These are phyloP conservation scores for Dryas integrifolia DNA, from an alignment of 331 rosid species.

Conservation along the genomic window DNA sequence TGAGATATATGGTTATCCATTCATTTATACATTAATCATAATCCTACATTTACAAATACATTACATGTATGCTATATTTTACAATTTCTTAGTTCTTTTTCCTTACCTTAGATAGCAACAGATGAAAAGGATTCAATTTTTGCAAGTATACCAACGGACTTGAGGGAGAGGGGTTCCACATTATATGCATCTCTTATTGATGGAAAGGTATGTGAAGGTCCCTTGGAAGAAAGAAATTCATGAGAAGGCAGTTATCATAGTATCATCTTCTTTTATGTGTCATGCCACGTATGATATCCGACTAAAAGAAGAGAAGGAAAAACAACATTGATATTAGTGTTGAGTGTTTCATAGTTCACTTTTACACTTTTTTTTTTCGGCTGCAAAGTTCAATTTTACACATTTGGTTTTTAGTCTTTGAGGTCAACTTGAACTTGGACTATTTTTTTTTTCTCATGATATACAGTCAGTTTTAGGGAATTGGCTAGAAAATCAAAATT, in stretches of 20 bases:
- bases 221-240: constrained; percentile 20
- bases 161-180: constrained; percentile 66
- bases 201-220: constrained; percentile 60
- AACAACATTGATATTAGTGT: not conserved
- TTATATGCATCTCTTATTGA: constrained; percentile 60
- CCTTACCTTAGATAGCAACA: constrained; percentile 49
- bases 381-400: not conserved
- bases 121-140: constrained; percentile 78
- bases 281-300: not conserved
- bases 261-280: not conserved
- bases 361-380: not conserved
- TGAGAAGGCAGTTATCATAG: constrained; percentile 3
- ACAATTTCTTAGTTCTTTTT: constrained; percentile 9
- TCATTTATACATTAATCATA: not conserved
- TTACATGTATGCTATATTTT: not conserved
- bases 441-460: not conserved
- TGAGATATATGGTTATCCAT: not conserved
- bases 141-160: constrained; percentile 63
- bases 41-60: not conserved
- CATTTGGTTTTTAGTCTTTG: not conserved
- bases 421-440: not conserved
- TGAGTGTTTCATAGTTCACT: not conserved
- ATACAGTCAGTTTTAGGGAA: constrained; percentile 17
- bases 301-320: not conserved
- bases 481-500: constrained; percentile 16